Percentiles rank a stretch among this genome's conserved stretches.
phyloP scores from a whole-genome alignment of 1,139 yeast genomes.

The Pichia norvegensis region DNA sequence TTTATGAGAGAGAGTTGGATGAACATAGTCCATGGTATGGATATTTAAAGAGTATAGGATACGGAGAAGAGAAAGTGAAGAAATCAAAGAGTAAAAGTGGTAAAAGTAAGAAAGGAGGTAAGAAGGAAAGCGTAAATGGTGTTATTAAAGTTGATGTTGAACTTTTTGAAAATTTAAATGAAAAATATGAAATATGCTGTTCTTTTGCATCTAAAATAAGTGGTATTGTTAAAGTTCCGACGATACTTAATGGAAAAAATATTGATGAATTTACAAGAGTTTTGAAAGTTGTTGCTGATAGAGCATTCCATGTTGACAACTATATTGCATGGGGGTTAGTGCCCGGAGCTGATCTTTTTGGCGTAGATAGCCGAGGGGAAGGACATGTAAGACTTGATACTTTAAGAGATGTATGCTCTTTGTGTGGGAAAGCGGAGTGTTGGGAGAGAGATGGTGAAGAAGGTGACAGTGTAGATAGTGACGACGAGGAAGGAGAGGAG shows the following conservation, averaged over 20 bases:
- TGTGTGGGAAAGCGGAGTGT: constrained; percentile 59
- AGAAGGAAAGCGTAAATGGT: constrained; percentile 46
- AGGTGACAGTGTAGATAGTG: constrained; percentile 25
- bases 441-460: constrained; percentile 40
- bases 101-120: constrained; percentile 53
- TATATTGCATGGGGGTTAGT: constrained; percentile 71
- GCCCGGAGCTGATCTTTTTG: constrained; percentile 88
- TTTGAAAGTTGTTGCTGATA: constrained; percentile 56
- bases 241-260: constrained; percentile 24
- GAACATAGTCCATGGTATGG: constrained; percentile 67
- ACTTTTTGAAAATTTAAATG: constrained; percentile 46
- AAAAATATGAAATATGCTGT: constrained; percentile 45
- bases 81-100: constrained; percentile 21
- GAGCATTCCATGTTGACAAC: constrained; percentile 75
- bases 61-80: not conserved
- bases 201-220: constrained; percentile 37
- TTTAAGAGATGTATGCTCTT: constrained; percentile 58
- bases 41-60: constrained; percentile 52
- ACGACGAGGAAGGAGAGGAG: constrained; percentile 25
- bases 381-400: constrained; percentile 69
- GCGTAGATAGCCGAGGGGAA: constrained; percentile 40
- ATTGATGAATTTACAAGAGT: constrained; percentile 42
- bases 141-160: constrained; percentile 56
- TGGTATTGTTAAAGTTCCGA: constrained; percentile 33
- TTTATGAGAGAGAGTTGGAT: constrained; percentile 55